Conservation (phyloP, 1,284 basidiomycete genomes). For the Caloboletus inedulis region DNA sequence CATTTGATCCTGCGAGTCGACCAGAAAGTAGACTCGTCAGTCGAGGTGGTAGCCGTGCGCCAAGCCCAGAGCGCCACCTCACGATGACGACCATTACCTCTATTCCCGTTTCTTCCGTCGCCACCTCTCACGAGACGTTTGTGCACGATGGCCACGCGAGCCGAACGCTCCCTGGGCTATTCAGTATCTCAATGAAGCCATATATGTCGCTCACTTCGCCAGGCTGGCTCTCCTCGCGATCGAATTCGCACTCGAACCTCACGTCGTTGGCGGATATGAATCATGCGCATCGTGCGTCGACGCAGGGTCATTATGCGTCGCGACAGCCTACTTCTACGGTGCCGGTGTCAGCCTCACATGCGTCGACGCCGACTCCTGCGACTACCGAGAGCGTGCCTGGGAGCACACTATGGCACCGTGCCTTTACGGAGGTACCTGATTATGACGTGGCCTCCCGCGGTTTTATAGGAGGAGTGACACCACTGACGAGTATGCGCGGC, state of each 20-base stretch:
- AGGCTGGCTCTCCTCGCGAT: slow-evolving; percentile 39
- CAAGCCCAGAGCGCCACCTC: slow-evolving; percentile 46
- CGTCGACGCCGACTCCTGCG: background rate
- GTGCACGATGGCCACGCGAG: slow-evolving; percentile 52
- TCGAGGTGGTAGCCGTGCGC: slow-evolving; percentile 45
- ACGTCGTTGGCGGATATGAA: slow-evolving; percentile 17
- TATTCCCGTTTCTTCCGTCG: background rate
- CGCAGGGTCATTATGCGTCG: background rate
- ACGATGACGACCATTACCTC: slow-evolving; percentile 16
- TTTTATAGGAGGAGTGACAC: slow-evolving; percentile 85
- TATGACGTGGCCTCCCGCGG: slow-evolving; percentile 79
- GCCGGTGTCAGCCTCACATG: background rate
- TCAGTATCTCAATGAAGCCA: slow-evolving; percentile 63
- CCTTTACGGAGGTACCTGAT: slow-evolving; percentile 76
- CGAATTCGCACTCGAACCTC: slow-evolving; percentile 36
- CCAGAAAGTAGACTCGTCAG: slow-evolving; percentile 41
- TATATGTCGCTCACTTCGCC: slow-evolving; percentile 38
- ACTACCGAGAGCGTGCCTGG: slow-evolving; percentile 15
- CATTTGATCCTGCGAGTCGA: slow-evolving; percentile 27
- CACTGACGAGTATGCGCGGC: slow-evolving; percentile 68
- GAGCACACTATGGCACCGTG: slow-evolving; percentile 48
- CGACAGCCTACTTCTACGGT: slow-evolving; percentile 2
- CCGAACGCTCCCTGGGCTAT: slow-evolving; percentile 50
- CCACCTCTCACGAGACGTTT: slow-evolving; percentile 40
- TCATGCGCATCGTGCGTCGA: slow-evolving; percentile 5